phyloP scores from a whole-genome alignment of 352 stramenopile species.

The Phytopythium cucurbitacearum region DNA sequence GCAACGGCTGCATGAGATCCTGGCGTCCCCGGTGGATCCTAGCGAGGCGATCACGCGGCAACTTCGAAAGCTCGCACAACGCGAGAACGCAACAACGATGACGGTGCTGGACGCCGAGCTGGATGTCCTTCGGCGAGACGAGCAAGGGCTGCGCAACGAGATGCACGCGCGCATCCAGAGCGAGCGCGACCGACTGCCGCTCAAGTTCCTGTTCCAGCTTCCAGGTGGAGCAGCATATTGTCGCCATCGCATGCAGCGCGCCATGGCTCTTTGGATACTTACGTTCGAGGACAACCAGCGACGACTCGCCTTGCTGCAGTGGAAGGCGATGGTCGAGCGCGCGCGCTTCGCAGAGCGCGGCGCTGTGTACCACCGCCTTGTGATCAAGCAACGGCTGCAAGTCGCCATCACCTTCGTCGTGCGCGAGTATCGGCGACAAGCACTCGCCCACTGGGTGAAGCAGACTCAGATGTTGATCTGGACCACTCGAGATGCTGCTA shows the following conservation, averaged over 20 bases:
- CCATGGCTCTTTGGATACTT: slow-evolving; percentile 64
- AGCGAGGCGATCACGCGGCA: slow-evolving; percentile 35
- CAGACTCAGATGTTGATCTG: slow-evolving; percentile 56
- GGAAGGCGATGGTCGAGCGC: slow-evolving; percentile 74
- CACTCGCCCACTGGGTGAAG: slow-evolving; percentile 48
- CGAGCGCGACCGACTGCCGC: slow-evolving; percentile 54
- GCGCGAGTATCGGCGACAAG: slow-evolving; percentile 58
- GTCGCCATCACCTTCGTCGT: slow-evolving; percentile 70
- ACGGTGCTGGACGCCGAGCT: slow-evolving; percentile 37
- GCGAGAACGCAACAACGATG: slow-evolving; percentile 50
- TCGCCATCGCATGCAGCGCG: slow-evolving; percentile 59
- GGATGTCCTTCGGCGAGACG: slow-evolving; percentile 28
- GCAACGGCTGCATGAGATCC: slow-evolving; percentile 53
- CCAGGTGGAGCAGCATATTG: slow-evolving; percentile 73
- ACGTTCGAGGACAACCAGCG: slow-evolving; percentile 76
- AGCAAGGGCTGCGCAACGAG: slow-evolving; percentile 30
- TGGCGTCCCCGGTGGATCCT: slow-evolving; percentile 55
- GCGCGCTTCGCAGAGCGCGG: slow-evolving; percentile 49
- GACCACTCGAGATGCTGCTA: slow-evolving; percentile 43
- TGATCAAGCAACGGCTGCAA: slow-evolving; percentile 48
- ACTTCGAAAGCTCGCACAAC: slow-evolving; percentile 32
- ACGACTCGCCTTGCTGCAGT: slow-evolving; percentile 70
- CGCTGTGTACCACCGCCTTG: slow-evolving; percentile 55
- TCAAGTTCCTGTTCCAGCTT: slow-evolving; percentile 81
- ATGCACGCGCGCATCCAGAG: slow-evolving; percentile 50